Base-by-base conservation (phyloP, 1,284 basidiomycete species). In the Trichosporon sp. region DNA sequence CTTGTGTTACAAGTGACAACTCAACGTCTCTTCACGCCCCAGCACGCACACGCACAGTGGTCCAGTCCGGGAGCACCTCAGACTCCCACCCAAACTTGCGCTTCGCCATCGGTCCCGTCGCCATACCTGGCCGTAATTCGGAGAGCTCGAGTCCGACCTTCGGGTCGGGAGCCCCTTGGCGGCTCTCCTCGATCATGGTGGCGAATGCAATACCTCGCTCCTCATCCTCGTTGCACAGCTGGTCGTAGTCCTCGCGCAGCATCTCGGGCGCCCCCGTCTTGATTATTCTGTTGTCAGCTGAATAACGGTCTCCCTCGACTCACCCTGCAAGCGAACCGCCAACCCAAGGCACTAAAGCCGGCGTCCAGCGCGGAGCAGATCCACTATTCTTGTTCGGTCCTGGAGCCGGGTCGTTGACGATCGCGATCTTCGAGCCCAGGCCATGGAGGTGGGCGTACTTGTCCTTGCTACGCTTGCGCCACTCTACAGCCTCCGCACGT, bases 311-410 rank as follows among this genome's bases (percentile, higher is more conserved):
- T 2, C 1, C 37, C 12, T n/a, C 10, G 40, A 85, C 90, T 76
- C 81, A 93, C 91, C 95, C 96, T 2, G 94, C 92, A 14, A 98
- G 83, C 43, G 92, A 94, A 0, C 93, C 95, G 2, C 95, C 95
- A n/a, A 98, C 90, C 94, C 95, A 98, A 0, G 91, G 88, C 82
- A 95, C 86, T 43, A 90, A 86, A 0, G 90, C 89, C 1, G 94
- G 91, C 5, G 90, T 85, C 84, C 94, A 96, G 0, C 92, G 91
- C 0, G 94, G 95, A 0, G 92, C 92, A 76, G 89, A 91, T 2
- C 94, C 94, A 0, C 90, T 90, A 73, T 89, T 90, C 0, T 77
- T 66, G 86, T 73, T 68, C 8, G 66, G 75, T 4, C 70, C 74
- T 12, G 82, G 81, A 8, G 74, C 69, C 4, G 94, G 93, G 77